phyloP scores from a whole-genome alignment of 176 grass and related monocot species.

The Eleusine coracana region DNA sequence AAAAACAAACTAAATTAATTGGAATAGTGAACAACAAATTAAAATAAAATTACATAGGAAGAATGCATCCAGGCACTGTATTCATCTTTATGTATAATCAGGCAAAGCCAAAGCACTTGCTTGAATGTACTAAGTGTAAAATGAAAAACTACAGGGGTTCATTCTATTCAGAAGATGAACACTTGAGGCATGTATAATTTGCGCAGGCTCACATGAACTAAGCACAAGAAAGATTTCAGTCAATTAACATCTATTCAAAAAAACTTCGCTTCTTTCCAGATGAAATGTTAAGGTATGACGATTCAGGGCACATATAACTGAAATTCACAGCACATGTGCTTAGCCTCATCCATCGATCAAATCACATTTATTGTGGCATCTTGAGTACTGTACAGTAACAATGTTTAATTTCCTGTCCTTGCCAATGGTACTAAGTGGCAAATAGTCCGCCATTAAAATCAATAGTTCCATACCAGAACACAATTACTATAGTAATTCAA shows the following conservation, averaged over 20 bases:
- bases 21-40: not conserved
- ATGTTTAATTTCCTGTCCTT: conserved; percentile 54
- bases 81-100: not conserved
- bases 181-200: conserved; percentile 11
- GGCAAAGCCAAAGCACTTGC: not conserved
- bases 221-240: not conserved
- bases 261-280: not conserved
- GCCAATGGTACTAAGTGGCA: conserved; percentile 38
- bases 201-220: not conserved
- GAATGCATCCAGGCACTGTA: not conserved
- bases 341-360: conserved; percentile 11
- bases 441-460: conserved; percentile 32
- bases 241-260: not conserved
- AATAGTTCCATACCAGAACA: conserved; percentile 31
- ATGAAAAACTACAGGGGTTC: not conserved
- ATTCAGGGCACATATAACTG: conserved; percentile 9
- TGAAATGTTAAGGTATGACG: not conserved
- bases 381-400: conserved; percentile 40
- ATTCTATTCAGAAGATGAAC: not conserved
- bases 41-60: conserved; percentile 1
- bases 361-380: conserved; percentile 54
- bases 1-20: too few relatives aligned
- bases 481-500: conserved; percentile 32
- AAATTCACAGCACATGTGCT: conserved; percentile 13
- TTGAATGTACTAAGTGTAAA: not conserved